Evolutionary conservation across 768 basidiomycete species (phyloP).

Genomic region (Tephrocybe sp.): DNA sequence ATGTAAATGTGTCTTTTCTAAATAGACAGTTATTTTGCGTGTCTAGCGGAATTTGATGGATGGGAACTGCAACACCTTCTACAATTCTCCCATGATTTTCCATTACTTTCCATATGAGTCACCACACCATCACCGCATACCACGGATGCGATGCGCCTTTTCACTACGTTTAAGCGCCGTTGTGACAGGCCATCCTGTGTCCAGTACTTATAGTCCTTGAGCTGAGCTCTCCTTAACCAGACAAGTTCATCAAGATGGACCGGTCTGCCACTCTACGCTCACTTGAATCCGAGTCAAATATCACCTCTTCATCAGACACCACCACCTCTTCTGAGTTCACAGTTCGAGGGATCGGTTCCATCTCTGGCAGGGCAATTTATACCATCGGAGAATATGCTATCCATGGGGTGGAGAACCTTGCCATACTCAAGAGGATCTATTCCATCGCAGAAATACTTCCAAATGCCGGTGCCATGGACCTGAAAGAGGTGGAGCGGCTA

Average conservation of each 20-base stretch:
- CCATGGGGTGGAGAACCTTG: background rate
- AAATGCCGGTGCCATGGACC: background rate
- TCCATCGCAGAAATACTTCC: background rate
- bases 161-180: no score
- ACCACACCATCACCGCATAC: no score
- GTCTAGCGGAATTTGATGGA: no score
- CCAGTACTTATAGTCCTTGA: no score
- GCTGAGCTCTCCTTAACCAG: background rate
- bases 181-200: no score
- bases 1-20: no score
- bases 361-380: background rate
- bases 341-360: background rate
- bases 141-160: no score
- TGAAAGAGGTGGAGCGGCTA: background rate
- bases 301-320: background rate
- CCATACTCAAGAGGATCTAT: background rate
- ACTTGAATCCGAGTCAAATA: background rate
- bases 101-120: no score
- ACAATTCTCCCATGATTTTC: no score
- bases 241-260: background rate
- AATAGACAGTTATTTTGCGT: no score
- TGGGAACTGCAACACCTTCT: no score
- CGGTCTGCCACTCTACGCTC: background rate
- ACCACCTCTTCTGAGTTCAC: background rate
- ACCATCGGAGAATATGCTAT: background rate